Percentiles rank a stretch among this genome's conserved stretches.
phyloP scores from a whole-genome alignment of 2,329 filamentous ascomycete genomes.

The Fusarium sacchari region DNA sequence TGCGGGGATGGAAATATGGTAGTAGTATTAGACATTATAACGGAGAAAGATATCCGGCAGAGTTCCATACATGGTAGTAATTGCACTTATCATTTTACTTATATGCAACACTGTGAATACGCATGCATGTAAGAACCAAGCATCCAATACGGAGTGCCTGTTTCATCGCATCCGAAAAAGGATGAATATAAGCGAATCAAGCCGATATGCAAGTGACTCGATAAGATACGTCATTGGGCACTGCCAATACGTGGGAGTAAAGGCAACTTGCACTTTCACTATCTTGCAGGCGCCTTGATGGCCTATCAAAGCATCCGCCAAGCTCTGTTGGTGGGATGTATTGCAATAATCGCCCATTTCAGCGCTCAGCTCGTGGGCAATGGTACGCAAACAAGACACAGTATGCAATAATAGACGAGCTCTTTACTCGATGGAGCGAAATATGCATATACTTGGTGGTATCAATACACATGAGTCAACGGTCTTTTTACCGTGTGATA shows the following conservation, averaged over 20 bases:
- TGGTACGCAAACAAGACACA: neutral
- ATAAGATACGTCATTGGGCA: neutral
- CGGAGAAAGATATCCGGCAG: neutral
- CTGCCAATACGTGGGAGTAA: neutral
- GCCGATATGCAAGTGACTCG: neutral
- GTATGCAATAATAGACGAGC: neutral
- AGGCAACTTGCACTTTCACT: neutral
- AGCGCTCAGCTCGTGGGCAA: neutral
- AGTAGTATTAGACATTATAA: neutral
- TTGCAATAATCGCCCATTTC: neutral
- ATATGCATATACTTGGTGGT: neutral
- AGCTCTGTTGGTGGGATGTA: neutral
- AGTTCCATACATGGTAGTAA: neutral
- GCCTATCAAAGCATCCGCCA: neutral
- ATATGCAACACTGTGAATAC: neutral
- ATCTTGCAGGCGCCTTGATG: neutral
- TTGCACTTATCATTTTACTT: neutral
- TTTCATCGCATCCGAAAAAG: neutral
- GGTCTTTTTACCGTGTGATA: neutral
- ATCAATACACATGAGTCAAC: neutral
- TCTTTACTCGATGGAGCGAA: neutral
- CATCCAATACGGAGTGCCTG: neutral
- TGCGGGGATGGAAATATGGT: neutral
- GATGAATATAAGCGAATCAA: neutral
- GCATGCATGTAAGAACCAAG: neutral